Evolutionary conservation across 306 rosid species (phyloP), one percentile per base, ranked within the genome.

Genomic region (Lupinus albus): DNA sequence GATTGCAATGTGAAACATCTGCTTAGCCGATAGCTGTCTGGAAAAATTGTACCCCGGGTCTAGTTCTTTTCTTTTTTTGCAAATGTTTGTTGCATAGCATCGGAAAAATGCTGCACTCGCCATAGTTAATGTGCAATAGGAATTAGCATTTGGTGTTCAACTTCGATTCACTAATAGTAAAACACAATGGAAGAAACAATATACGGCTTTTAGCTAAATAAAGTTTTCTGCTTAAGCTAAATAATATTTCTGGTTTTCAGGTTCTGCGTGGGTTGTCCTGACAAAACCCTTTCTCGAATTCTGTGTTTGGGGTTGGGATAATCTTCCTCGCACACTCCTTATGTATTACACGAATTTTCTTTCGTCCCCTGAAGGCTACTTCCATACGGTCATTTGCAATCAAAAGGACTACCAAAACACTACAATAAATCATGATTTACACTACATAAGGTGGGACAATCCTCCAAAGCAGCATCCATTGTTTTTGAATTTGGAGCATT

Each of bases 351-450:
- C 98, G 8, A 92, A 88, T 73, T 84, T 85, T 80, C 64, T 84
- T 52, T 83, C 96, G 4, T 88, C 99, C 13, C 56, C 84, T 4
- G 99, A 93, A 71, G 94, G 97, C 38, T 93, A 93, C 85, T 93
- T 93, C 66, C 99, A 93, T 36, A 86, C 96, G 0, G 91, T 88
- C 61, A 78, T 81, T 15, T 93, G 99, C 81, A 93, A 90, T 79
- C 92, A 88, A 80, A 93, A 90, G 80, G 94, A 93, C 66, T 86
- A 84, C 72, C 99, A 93, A 74, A 88, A 90, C 87, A 93, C 96
- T 0, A 90, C 92, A 2, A 82, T 88, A 38, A 93, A 90, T 59
- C 85, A 90, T 53, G 93, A 88, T 81, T 69, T 93, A 62, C 99
- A 80, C 48, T 89, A 83, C 42, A 47, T 75, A 55, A 86, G 59